These are phyloP conservation scores for Logfia minima DNA, from an alignment of 129 eudicot species.

Conservation along the genomic window DNA sequence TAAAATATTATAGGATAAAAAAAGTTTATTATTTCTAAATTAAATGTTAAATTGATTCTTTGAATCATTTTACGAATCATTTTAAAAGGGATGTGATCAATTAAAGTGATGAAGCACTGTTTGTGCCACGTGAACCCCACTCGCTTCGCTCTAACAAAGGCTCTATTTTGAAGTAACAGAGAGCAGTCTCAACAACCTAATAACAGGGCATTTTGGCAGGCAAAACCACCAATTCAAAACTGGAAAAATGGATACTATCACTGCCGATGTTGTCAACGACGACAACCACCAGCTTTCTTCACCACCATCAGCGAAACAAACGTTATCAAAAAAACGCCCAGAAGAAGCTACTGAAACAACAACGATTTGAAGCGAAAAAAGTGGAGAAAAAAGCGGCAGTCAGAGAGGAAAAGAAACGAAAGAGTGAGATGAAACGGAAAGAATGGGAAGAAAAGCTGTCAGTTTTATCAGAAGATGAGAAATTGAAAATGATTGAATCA, in stretches of 20 bases:
- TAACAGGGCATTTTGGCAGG: constrained; percentile 17
- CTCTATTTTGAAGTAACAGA: no score
- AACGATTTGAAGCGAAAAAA: constrained; percentile 71
- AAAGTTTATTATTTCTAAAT: no score
- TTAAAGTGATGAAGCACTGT: no score
- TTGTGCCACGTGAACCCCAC: no score
- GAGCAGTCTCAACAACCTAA: constrained; percentile 23
- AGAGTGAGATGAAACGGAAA: constrained; percentile 63
- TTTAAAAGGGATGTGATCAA: no score
- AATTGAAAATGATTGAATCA: constrained; percentile 50
- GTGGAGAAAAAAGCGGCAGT: constrained; percentile 77
- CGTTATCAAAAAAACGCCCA: constrained; percentile 78
- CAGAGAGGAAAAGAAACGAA: constrained; percentile 62
- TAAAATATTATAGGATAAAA: no score
- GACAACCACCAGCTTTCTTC: constrained; percentile 3
- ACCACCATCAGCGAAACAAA: constrained; percentile 24
- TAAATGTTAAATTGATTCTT: no score
- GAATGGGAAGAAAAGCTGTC: constrained; percentile 84
- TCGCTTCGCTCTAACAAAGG: no score
- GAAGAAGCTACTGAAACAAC: constrained; percentile 78
- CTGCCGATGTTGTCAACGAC: constrained; percentile 4
- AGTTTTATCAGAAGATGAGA: constrained; percentile 61
- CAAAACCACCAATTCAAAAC: constrained; percentile 5
- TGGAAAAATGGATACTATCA: constrained; percentile 26
- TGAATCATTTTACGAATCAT: no score